These are phyloP conservation scores for Ceratobasidium sp. DNA, from an alignment of 1,284 basidiomycete genomes.

Conservation along the genomic window DNA sequence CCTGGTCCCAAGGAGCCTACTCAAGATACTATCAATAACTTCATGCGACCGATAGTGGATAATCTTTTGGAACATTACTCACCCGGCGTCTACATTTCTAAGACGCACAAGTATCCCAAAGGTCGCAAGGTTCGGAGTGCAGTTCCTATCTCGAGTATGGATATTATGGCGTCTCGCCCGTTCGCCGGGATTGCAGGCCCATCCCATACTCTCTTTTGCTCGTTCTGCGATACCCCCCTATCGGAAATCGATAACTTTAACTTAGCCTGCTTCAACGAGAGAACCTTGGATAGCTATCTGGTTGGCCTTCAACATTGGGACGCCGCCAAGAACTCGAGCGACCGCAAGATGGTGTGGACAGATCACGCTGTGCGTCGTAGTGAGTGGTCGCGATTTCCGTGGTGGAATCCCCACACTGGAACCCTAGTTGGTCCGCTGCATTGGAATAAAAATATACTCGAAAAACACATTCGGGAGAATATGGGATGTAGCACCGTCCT, in stretches of 20 bases:
- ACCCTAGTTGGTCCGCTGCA: neutral
- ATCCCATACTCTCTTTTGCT: neutral
- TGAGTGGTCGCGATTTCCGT: neutral
- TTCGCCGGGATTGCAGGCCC: neutral
- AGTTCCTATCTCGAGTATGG: neutral
- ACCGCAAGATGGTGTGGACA: neutral
- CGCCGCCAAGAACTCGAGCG: neutral
- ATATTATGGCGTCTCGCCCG: neutral
- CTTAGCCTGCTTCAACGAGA: neutral
- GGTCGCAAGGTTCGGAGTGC: constrained; percentile 9
- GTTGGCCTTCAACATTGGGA: neutral
- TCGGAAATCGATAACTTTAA: neutral
- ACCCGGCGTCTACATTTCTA: constrained; percentile 53
- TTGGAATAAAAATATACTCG: constrained; percentile 3
- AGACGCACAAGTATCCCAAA: constrained; percentile 10
- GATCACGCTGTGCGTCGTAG: neutral
- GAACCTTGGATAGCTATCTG: neutral
- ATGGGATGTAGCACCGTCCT: neutral
- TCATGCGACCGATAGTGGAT: neutral
- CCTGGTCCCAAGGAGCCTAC: constrained; percentile 55
- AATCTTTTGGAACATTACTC: neutral
- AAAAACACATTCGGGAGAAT: constrained; percentile 9
- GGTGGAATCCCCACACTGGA: neutral
- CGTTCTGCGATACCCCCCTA: neutral
- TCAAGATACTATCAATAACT: constrained; percentile 54